Evolutionary conservation across 164 flowering plant species (phyloP).

Genomic region (Stephania cephalantha): DNA sequence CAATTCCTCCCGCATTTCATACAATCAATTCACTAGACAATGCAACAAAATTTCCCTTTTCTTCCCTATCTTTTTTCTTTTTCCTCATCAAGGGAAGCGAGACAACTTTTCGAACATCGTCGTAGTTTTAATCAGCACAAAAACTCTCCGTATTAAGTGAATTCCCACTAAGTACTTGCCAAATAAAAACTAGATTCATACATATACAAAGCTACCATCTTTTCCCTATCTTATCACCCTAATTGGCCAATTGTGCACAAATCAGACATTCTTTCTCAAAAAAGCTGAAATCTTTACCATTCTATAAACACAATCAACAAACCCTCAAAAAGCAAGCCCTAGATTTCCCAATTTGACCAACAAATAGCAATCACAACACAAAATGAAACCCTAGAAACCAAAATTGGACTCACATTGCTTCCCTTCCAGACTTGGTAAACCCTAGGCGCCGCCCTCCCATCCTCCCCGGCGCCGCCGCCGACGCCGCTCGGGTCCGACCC

Average conservation of each 20-base stretch:
- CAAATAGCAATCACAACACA: no score
- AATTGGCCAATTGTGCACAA: not conserved
- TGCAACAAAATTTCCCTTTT: not conserved
- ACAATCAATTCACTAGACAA: not conserved
- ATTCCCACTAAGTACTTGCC: not conserved
- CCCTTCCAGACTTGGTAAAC: constrained; percentile 88
- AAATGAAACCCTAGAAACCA: not conserved
- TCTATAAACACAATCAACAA: not conserved
- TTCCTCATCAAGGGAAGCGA: not conserved
- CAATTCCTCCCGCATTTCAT: not conserved
- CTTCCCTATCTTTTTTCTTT: not conserved
- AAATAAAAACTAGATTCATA: not conserved
- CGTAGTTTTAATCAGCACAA: not conserved
- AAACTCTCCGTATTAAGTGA: not conserved
- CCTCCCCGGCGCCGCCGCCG: constrained; percentile 42
- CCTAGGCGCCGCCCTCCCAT: constrained; percentile 37
- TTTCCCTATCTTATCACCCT: not conserved
- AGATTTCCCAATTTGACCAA: not conserved
- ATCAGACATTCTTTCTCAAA: not conserved
- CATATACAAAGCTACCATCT: not conserved
- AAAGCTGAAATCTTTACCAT: not conserved
- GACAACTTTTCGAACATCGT: no score
- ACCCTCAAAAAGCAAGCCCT: not conserved
- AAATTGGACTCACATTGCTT: constrained; percentile 65
- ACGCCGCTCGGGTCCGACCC: constrained; percentile 34